Evolutionary conservation across 371 early-diverging fungal genomes (phyloP), one percentile per base, ranked within the genome.

Genomic region (Mucor plumbeus): DNA sequence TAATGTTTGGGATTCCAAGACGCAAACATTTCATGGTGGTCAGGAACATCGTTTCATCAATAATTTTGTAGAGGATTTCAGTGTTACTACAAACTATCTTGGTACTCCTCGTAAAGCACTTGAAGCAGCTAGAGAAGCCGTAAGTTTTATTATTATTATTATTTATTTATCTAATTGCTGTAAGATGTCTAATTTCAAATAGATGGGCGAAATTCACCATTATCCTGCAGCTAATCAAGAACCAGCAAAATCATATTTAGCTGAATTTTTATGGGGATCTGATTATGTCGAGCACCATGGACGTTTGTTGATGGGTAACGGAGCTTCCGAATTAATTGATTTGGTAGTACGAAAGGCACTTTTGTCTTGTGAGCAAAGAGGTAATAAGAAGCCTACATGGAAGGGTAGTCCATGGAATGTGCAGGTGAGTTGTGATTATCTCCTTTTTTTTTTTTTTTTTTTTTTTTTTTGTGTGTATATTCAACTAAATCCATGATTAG

Each of bases 211-310:
- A 48, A 85, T 90, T 70, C 90, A 90, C 71, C 94, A 94, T 75
- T 94, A 94, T 69, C 94, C 94, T 39, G 92, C 94, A 36, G 94
- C 93, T 6, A 86, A 94, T 76, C 94, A 94, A 71, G 94, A 94
- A 74, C 94, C 94, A 14, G 93, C 94, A 50, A 92, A 92, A 69
- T 83, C 93, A 4, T 84, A 85, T 7, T 83, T 94, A 39, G 94
- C 94, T 17, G 74, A 85, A 59, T 94, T 92, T 71, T 78, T 94
- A 48, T 94, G 94, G 94, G 91, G 91, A 8, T 55, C 48, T 67
- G 77, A 72, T 47, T 59, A 82, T 82, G 68, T 68, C 69, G 63
- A 80, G 67, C 72, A 87, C 38, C 73, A 74, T 38, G 71, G 69
- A 33, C 84, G 91, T 34, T 79, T 94, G 56, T 75, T 94, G 54